Base-by-base conservation (phyloP, 2,329 filamentous ascomycete genomes). In the Tolypocladium inflatum region DNA sequence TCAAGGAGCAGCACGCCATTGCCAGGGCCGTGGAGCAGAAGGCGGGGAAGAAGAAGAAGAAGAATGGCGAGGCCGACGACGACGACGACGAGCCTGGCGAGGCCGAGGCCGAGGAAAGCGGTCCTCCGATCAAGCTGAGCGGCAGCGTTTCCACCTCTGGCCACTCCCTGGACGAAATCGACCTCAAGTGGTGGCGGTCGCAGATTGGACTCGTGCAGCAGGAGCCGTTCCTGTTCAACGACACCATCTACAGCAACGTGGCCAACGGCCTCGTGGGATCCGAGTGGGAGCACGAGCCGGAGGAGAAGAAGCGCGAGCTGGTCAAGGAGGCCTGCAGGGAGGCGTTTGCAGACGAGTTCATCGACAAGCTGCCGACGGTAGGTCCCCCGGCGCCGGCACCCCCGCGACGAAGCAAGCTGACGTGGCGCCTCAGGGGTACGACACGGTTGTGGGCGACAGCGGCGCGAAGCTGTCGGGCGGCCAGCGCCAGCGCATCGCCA, bases 401-500 rank as follows among this genome's bases (percentile, higher is more conserved):
- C 5, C 23, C 11, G 35, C 9, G 19, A 19, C 38, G 10, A 13
- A n/a, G 23, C 38, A 13, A n/a, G 23, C 38, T 55, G 54, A 51
- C 63, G 10, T 35, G 11, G n/a, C 17, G 17, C 21, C 35, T 2
- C 26, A 89, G 75, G 83, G 84, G 1, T 92, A 92, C 66, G 80
- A 87, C 5, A 91, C 90, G 0, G 72, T 81, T 10, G 89, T 94
- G 1, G 90, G 90, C 1, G 89, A 93, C 66, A 82, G 82, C 35
- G 90, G 90, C 5, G 86, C 88, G 54, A 90, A 89, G 67, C 75
- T 95, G 1, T 91, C 87, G 13, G 88, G 90, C n/a, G 91, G 91
- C 1, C 90, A 96, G 69, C 83, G 89, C n/a, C 90, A 95, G 69
- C 83, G 91, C 6, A 80, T 95, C 30, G 88, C 89, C 2, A 91